Percentiles rank a stretch among this genome's conserved stretches.
phyloP scores from a whole-genome alignment of 192 early-diverging fungal genomes.

The Linnemannia hyalina region DNA sequence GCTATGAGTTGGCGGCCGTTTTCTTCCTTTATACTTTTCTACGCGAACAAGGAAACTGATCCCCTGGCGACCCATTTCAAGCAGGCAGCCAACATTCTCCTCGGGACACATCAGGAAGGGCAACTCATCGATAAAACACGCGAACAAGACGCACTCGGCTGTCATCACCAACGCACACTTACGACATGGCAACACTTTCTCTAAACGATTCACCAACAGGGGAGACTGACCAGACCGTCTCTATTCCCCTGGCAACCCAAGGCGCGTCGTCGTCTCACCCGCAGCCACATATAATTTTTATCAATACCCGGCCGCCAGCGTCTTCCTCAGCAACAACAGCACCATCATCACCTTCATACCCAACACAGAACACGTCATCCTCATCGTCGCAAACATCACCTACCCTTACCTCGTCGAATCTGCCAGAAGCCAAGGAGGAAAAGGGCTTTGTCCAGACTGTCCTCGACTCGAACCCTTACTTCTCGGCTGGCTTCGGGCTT shows the following conservation, averaged over 20 bases:
- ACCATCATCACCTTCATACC: conserved; percentile 6
- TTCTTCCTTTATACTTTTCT: too few relatives aligned
- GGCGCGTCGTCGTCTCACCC: conserved; percentile 16
- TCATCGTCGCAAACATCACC: neutral
- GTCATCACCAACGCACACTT: neutral
- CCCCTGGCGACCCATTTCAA: too few relatives aligned
- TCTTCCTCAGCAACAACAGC: neutral
- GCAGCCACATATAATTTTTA: conserved; percentile 33
- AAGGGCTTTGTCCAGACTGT: conserved; percentile 32
- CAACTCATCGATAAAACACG: too few relatives aligned
- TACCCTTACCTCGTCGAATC: neutral
- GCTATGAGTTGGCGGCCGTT: too few relatives aligned
- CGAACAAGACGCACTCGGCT: too few relatives aligned
- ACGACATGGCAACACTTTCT: neutral
- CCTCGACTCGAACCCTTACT: conserved; percentile 84
- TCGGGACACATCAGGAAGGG: too few relatives aligned
- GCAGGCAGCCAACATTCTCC: too few relatives aligned
- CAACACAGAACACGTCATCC: neutral
- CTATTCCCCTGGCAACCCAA: conserved; percentile 16
- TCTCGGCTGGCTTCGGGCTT: conserved; percentile 94
- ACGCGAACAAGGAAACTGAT: too few relatives aligned
- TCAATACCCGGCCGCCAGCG: conserved; percentile 19
- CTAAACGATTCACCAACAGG: neutral
- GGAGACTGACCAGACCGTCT: neutral
- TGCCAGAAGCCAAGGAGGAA: conserved; percentile 10